Evolutionary conservation across 1,139 yeast species (phyloP).

Genomic region (Suhomyces panamericanus): DNA sequence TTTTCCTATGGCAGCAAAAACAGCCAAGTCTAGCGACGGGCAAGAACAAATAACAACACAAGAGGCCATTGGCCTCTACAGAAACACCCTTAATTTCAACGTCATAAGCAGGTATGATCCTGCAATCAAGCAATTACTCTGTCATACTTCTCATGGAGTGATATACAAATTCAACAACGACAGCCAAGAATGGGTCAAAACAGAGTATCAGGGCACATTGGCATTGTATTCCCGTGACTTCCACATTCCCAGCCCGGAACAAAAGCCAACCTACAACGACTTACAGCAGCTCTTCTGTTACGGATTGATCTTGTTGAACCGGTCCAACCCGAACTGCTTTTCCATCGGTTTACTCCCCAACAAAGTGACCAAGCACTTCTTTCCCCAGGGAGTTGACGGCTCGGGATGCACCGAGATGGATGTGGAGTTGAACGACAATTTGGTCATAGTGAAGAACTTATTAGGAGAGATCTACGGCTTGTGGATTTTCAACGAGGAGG

Average conservation of each 20-base stretch:
- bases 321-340: conserved; percentile 75
- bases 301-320: conserved; percentile 76
- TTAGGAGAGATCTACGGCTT: conserved; percentile 82
- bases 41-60: conserved; percentile 24
- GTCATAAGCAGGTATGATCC: conserved; percentile 87
- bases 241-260: conserved; percentile 24
- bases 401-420: conserved; percentile 56
- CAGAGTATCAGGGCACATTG: conserved; percentile 78
- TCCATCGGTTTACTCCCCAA: conserved; percentile 75
- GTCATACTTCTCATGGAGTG: conserved; percentile 78
- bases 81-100: conserved; percentile 72
- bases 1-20: conserved; percentile 7
- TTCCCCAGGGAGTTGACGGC: conserved; percentile 43
- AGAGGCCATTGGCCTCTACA: conserved; percentile 56
- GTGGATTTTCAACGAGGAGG: conserved; percentile 82
- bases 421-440: conserved; percentile 74
- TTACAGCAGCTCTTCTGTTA: conserved; percentile 62
- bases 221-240: conserved; percentile 72
- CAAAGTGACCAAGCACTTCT: conserved; percentile 45
- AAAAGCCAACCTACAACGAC: conserved; percentile 32
- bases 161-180: conserved; percentile 68
- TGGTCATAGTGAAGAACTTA: conserved; percentile 75
- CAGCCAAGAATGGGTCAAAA: conserved; percentile 75
- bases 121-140: conserved; percentile 66
- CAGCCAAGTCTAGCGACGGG: conserved; percentile 1